Percentiles rank a stretch among this genome's conserved stretches.
Evolutionary conservation across 352 stramenopile genomes (phyloP).

Genomic region (Lagenidium giganteum): DNA sequence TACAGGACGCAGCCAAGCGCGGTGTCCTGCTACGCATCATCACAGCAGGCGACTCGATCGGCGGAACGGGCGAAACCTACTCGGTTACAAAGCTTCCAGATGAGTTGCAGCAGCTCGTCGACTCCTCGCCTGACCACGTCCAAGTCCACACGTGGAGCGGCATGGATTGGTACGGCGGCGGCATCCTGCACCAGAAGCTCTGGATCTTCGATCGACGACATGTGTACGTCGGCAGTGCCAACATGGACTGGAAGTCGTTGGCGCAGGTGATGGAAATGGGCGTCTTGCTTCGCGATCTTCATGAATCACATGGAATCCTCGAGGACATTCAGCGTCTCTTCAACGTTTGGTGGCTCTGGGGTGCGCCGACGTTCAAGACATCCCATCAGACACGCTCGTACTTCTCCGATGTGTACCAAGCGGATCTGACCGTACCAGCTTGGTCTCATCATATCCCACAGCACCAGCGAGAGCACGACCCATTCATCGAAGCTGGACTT

Average conservation of each 20-base stretch:
- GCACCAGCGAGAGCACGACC: conserved; percentile 24
- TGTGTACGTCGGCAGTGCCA: conserved; percentile 75
- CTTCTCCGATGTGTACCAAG: conserved; percentile 56
- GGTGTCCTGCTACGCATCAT: conserved; percentile 57
- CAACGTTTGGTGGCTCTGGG: conserved; percentile 71
- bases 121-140: conserved; percentile 25
- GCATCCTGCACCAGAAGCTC: conserved; percentile 82
- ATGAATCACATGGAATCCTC: conserved; percentile 25
- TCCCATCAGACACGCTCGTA: conserved; percentile 25
- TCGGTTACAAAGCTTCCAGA: conserved; percentile 21
- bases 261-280: conserved; percentile 84
- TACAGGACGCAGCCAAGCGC: conserved; percentile 37
- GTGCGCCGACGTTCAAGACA: conserved; percentile 17
- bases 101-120: conserved; percentile 46
- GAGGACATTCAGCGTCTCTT: conserved; percentile 60
- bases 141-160: conserved; percentile 59
- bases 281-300: conserved; percentile 48
- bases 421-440: conserved; percentile 41
- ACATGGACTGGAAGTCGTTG: conserved; percentile 86
- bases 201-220: conserved; percentile 64
- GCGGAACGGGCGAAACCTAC: background rate
- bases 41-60: conserved; percentile 26
- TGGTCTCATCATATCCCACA: conserved; percentile 54
- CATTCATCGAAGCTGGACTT: conserved; percentile 43
- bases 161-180: conserved; percentile 61